Evolutionary conservation across 1,139 yeast species (phyloP), one percentile per base, ranked within the genome.

Genomic region (Insectozyma bohioensis): DNA sequence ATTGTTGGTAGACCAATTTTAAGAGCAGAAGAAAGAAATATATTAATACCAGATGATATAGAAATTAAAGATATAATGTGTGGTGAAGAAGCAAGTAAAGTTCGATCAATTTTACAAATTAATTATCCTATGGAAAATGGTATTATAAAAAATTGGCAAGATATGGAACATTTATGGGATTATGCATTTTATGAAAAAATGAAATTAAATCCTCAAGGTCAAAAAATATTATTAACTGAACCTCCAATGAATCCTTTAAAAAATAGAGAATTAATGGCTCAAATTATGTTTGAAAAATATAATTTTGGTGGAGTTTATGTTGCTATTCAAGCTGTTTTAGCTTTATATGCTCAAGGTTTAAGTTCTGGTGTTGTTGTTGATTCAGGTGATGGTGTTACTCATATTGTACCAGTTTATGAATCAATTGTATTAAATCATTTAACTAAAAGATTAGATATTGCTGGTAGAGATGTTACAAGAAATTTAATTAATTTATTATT

Each of bases 51-150:
- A 4, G 74, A 76, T 26, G 78, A 80, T 56, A 67, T 83, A 19
- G 87, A 82, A 52, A 77, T 79, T 47, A 85, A 84, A 55, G 98
- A 92, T 56, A 86, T 94, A 50, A 92, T 92, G 98, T 90, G 97
- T 53, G 99, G 99, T 45, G 84, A 82, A 42, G 97, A 92, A 52
- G 98, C 98, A 31, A 79, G 88, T 45, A 85, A 85, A 23, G 95
- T 86, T 21, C 78, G 98, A 51, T 82, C 95, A 2, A 78, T 90
- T 48, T 74, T 92, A 41, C 96, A 92, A 61, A 80, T 92, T 39
- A 81, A 92, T 20, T 92, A 92, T 52, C 99, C 99, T 14, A 90
- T 92, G 98, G 98, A 92, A 60, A 92, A 92, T 55, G 99, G 99
- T 52, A 87, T 94, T 51, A 90, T 92, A 58, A 83, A 83, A 56